These are phyloP conservation scores for Lactarius akahatsu DNA, from an alignment of 768 basidiomycete species.

Conservation along the genomic window DNA sequence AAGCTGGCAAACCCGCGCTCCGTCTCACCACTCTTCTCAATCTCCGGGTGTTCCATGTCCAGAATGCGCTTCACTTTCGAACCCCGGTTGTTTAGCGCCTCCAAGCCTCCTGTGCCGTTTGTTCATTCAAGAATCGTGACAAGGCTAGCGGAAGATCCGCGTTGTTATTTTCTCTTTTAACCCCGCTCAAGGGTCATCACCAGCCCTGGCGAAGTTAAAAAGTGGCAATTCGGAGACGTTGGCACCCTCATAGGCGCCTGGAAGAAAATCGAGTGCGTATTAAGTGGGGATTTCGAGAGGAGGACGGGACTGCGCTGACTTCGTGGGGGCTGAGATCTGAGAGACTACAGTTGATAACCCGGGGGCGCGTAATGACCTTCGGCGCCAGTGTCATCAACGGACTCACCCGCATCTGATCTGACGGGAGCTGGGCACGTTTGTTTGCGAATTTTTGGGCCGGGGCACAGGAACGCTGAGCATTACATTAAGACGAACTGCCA, in stretches of 20 bases:
- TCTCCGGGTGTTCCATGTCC: conserved; percentile 8
- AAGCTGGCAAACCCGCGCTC: not conserved
- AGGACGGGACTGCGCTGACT: conserved; percentile 34
- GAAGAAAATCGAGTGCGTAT: conserved; percentile 20
- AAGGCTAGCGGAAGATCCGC: not conserved
- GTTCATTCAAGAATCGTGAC: conserved; percentile 10
- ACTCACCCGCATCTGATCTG: conserved; percentile 11
- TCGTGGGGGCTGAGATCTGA: conserved; percentile 27
- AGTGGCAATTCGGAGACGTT: conserved; percentile 3
- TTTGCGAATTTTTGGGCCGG: conserved; percentile 63
- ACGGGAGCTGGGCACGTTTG: conserved; percentile 27
- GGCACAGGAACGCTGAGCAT: conserved; percentile 36
- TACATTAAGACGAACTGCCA: conserved; percentile 39
- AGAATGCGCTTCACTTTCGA: conserved; percentile 4
- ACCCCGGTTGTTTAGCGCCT: not conserved
- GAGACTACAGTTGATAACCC: conserved; percentile 33
- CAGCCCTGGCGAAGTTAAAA: conserved; percentile 8
- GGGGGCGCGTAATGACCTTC: conserved; percentile 6
- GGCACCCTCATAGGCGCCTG: conserved; percentile 24
- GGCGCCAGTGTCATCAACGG: not conserved
- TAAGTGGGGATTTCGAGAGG: conserved; percentile 38
- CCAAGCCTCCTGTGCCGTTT: conserved; percentile 8
- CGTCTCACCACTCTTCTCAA: not conserved
- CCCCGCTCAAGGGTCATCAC: conserved; percentile 19
- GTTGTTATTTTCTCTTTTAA: conserved; percentile 24